Conservation (phyloP, 805 yeast species). For the Cyberlindnera amylophila region DNA sequence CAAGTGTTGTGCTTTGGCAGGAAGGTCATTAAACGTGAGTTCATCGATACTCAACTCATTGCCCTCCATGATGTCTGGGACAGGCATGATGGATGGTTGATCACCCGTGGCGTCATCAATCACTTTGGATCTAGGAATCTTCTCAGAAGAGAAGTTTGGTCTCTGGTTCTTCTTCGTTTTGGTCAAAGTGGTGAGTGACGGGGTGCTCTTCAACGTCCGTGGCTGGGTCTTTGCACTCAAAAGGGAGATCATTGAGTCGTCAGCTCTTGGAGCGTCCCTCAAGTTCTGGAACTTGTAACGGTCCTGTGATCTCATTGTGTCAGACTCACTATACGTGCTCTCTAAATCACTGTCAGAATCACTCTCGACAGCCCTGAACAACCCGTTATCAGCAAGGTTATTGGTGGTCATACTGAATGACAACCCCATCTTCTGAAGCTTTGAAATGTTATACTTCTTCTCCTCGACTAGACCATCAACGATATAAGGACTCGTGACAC, state of each 20-base stretch:
- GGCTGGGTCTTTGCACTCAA: not conserved
- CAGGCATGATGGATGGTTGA: conserved; percentile 59
- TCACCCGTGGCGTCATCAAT: conserved; percentile 66
- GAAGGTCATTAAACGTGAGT: conserved; percentile 75
- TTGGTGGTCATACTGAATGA: conserved; percentile 74
- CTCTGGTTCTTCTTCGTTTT: conserved; percentile 30
- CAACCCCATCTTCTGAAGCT: conserved; percentile 72
- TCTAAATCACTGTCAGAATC: conserved; percentile 30
- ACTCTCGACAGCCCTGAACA: conserved; percentile 21
- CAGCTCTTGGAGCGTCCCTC: conserved; percentile 5
- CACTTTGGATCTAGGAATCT: conserved; percentile 64
- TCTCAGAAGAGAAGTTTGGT: conserved; percentile 68
- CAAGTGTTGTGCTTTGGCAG: conserved; percentile 87
- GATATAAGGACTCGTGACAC: conserved; percentile 30
- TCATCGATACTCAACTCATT: conserved; percentile 31
- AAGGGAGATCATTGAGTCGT: conserved; percentile 1
- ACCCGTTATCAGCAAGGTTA: conserved; percentile 36
- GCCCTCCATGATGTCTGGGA: conserved; percentile 36
- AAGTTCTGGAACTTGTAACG: conserved; percentile 6
- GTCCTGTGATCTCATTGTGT: conserved; percentile 7
- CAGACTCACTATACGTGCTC: conserved; percentile 21
- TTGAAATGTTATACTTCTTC: conserved; percentile 45
- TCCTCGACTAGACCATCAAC: conserved; percentile 24
- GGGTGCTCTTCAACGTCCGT: not conserved
- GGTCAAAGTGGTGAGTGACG: conserved; percentile 7